Evolutionary conservation across 805 yeast genomes (phyloP).

Genomic region (Jamesozyma rosinii): DNA sequence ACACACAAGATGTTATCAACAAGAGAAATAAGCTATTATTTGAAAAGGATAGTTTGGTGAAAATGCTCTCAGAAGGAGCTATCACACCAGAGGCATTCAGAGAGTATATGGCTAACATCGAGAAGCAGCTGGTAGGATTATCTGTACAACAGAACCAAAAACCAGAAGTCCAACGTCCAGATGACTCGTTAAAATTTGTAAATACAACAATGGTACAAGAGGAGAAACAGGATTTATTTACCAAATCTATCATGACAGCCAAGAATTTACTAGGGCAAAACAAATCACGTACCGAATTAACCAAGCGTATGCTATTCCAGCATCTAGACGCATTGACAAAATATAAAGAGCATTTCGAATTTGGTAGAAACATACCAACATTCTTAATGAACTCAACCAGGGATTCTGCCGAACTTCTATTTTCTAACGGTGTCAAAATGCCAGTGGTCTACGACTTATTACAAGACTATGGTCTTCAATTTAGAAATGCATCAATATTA

Average conservation of each 20-base stretch:
- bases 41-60: constrained; percentile 12
- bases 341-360: constrained; percentile 15
- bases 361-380: constrained; percentile 7
- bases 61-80: constrained; percentile 9
- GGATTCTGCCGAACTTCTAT: constrained; percentile 21
- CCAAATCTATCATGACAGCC: constrained; percentile 17
- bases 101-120: constrained; percentile 7
- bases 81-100: constrained; percentile 8
- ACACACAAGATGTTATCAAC: constrained; percentile 7
- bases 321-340: constrained; percentile 12
- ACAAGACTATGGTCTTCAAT: constrained; percentile 23
- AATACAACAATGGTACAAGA: neutral
- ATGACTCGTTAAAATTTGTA: neutral
- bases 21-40: constrained; percentile 14
- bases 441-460: constrained; percentile 22
- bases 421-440: constrained; percentile 25
- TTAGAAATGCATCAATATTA: constrained; percentile 9
- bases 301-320: constrained; percentile 11
- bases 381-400: constrained; percentile 8
- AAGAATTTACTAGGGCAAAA: constrained; percentile 12
- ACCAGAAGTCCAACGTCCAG: constrained; percentile 3
- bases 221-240: constrained; percentile 9
- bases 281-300: constrained; percentile 13
- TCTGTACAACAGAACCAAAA: neutral
- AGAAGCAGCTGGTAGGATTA: constrained; percentile 11